Base-by-base conservation (phyloP, 2,329 filamentous ascomycete genomes). In the Diaporthe sp. region DNA sequence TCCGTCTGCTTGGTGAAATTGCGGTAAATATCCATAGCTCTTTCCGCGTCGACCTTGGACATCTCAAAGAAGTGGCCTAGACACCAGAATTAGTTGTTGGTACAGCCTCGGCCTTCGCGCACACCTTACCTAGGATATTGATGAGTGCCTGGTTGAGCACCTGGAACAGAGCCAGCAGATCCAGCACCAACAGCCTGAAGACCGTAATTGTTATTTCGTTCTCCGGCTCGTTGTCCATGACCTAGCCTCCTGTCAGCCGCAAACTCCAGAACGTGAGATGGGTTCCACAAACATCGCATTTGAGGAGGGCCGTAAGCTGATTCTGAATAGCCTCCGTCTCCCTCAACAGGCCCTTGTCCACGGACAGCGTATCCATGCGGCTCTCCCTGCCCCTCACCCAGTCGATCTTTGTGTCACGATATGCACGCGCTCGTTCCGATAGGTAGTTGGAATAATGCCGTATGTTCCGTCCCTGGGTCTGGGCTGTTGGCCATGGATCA, bases 131-230 rank as follows among this genome's bases (percentile, higher is more conserved):
- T 75, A 99, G 87, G 76, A 99, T 95, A 84, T 98, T 98, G 85
- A 99, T 99, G 82, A 98, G 94, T 67, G 95, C 97, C 85, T 98
- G 95, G 82, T 99, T 99, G 86, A 98, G 93, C 62, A 97, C 95
- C 81, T 98, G 95, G 86, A 98, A 99, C 73, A 99, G 88, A 19
- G 94, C 92, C 76, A 99, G 85, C 51, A 99, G 88, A 84, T 99
- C 97, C 80, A 98, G 88, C 28, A 98, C 97, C 72, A 99, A 88
- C 78, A 99, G 88, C 75, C 97, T 92, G 82, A 98, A 99, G 39
- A 97, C 96, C 13, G 95, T 97, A 79, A 98, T 90, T 13, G 95
- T 97, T 79, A 99, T 98, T 84, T 99, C 97, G 82, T 98, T 99
- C 82, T 98, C 96, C 10, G 94, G 92, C 80, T 98, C 97, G 78